phyloP scores from a whole-genome alignment of 2,329 filamentous ascomycete species.

The Colletotrichum chlorophyti region DNA sequence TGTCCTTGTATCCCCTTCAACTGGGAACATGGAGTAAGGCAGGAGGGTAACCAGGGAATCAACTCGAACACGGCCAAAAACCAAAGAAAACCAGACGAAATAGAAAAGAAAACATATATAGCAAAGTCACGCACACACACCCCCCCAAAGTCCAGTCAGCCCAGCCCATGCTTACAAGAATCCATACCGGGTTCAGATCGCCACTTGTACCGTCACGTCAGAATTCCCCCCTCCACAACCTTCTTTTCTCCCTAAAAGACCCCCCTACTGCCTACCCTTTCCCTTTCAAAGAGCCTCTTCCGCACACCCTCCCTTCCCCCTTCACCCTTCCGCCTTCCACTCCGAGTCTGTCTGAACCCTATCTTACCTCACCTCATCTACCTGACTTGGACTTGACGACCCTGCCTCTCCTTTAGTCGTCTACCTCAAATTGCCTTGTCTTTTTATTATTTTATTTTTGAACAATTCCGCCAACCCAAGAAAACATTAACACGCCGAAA shows the following conservation, averaged over 20 bases:
- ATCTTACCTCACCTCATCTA: slow-evolving; percentile 1
- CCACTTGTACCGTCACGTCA: slow-evolving; percentile 28
- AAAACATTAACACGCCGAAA: slow-evolving; percentile 4
- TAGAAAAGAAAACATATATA: too few species aligned
- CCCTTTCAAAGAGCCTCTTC: slow-evolving; percentile 24
- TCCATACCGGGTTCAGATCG: slow-evolving; percentile 25
- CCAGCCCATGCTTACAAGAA: too few species aligned
- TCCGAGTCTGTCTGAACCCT: slow-evolving; percentile 26
- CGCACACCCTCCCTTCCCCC: slow-evolving; percentile 23
- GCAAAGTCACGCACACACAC: background rate
- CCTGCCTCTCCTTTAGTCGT: background rate
- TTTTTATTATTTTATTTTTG: too few species aligned
- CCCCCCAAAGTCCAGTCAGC: too few species aligned
- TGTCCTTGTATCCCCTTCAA: too few species aligned
- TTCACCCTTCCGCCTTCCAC: slow-evolving; percentile 19
- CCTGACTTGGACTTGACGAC: background rate
- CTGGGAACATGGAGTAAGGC: too few species aligned
- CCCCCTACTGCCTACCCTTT: slow-evolving; percentile 24
- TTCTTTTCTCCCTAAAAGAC: slow-evolving; percentile 28
- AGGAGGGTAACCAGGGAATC: too few species aligned
- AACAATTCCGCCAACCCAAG: slow-evolving; percentile 9
- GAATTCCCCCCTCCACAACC: slow-evolving; percentile 26
- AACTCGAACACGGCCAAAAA: too few species aligned
- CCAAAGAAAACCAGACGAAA: too few species aligned
- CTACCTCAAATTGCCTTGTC: too few species aligned